These are phyloP conservation scores for Abrus pulchellus DNA, from an alignment of 306 rosid genomes.

Conservation along the genomic window DNA sequence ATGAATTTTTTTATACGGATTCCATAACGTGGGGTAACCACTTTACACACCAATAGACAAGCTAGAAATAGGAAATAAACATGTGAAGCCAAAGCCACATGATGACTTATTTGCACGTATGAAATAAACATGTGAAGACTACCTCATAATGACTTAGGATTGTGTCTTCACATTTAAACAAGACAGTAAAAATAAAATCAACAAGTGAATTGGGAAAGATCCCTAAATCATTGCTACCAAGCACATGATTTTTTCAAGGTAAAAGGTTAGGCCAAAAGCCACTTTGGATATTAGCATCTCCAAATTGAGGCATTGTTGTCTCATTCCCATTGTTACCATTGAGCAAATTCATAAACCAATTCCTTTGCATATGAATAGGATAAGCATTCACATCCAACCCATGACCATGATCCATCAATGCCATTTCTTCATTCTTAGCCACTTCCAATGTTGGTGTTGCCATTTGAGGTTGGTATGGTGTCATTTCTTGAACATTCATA, in stretches of 20 bases:
- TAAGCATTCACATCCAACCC: not conserved
- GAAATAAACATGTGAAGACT: not conserved
- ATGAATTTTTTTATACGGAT: not conserved
- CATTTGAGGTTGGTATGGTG: constrained; percentile 3
- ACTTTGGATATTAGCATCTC: constrained; percentile 13
- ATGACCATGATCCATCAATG: not conserved
- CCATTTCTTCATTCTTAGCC: not conserved
- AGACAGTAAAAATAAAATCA: not conserved
- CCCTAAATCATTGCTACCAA: not conserved
- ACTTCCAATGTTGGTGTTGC: not conserved
- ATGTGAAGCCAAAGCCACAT: not conserved
- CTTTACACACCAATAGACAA: not conserved
- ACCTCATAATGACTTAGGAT: not conserved
- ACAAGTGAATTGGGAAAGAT: not conserved
- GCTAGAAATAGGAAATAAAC: not conserved
- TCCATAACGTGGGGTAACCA: not conserved
- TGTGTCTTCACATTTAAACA: not conserved
- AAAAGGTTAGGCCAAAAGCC: constrained; percentile 35
- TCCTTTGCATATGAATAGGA: not conserved
- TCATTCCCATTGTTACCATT: constrained; percentile 21
- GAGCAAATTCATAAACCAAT: constrained; percentile 20
- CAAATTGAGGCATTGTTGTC: constrained; percentile 23
- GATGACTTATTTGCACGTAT: not conserved
- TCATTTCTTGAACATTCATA: not conserved
- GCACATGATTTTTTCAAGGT: constrained; percentile 3